Evolutionary conservation across 1,139 yeast species (phyloP).

Genomic region (Candida sanyaensis): DNA sequence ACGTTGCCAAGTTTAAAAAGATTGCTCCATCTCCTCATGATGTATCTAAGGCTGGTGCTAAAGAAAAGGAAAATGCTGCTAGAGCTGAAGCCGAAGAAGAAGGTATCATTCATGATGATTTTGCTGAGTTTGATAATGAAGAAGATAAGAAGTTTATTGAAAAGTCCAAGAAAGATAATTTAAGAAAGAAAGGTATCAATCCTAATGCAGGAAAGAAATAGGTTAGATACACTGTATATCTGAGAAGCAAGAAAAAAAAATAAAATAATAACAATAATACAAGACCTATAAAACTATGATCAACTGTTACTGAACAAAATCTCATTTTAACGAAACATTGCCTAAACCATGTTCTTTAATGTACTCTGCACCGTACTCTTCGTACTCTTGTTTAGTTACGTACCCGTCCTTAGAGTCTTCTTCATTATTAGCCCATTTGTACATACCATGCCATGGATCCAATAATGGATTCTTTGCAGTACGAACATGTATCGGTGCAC

Average conservation of each 20-base stretch:
- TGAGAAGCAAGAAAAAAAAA: background rate
- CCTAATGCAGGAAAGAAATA: conserved; percentile 41
- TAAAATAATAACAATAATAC: too few relatives aligned
- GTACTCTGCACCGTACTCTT: conserved; percentile 88
- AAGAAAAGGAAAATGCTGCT: conserved; percentile 79
- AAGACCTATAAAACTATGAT: background rate
- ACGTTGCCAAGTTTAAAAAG: conserved; percentile 94
- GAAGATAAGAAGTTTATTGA: conserved; percentile 78
- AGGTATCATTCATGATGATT: conserved; percentile 82
- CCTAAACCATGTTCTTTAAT: conserved; percentile 87
- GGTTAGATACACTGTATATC: background rate
- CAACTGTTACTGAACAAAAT: background rate
- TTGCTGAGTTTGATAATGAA: conserved; percentile 75
- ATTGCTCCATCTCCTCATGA: conserved; percentile 84
- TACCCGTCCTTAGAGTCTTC: conserved; percentile 48
- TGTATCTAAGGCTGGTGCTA: conserved; percentile 84
- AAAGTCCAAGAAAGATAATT: conserved; percentile 67
- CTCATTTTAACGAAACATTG: conserved; percentile 40
- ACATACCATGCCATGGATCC: conserved; percentile 97
- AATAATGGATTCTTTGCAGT: conserved; percentile 65
- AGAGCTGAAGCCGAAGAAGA: conserved; percentile 79
- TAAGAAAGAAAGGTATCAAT: conserved; percentile 81
- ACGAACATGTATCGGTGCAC: conserved; percentile 60
- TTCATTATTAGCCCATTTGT: conserved; percentile 65
- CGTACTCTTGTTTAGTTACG: conserved; percentile 72